Conservation (phyloP, 2,329 filamentous ascomycete species). For the Xylaria sp. region DNA sequence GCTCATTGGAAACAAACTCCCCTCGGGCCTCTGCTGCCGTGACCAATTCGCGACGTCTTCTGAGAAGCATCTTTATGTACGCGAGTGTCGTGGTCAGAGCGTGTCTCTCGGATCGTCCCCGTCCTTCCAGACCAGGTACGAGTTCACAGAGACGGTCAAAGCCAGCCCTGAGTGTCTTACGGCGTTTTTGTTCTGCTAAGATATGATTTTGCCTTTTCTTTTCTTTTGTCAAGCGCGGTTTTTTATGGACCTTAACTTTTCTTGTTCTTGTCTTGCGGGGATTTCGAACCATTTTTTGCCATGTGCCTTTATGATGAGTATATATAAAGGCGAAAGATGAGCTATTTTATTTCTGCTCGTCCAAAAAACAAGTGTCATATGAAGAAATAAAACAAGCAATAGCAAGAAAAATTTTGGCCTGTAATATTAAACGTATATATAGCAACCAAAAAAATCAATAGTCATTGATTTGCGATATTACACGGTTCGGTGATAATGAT, state of each 20-base stretch:
- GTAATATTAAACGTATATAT: neutral
- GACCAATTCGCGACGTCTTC: conserved; percentile 67
- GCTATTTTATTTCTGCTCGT: neutral
- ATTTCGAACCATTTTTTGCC: conserved; percentile 32
- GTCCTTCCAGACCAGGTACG: conserved; percentile 83
- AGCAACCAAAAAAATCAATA: conserved; percentile 21
- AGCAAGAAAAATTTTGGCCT: neutral
- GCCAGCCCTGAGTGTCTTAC: conserved; percentile 80
- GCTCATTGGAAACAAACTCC: conserved; percentile 58
- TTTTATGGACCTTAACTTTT: conserved; percentile 52
- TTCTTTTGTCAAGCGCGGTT: conserved; percentile 62
- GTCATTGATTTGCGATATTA: conserved; percentile 18
- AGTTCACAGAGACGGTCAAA: conserved; percentile 84
- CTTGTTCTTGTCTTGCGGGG: conserved; percentile 44
- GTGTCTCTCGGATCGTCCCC: conserved; percentile 84
- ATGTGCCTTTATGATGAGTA: conserved; percentile 2
- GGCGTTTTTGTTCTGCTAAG: conserved; percentile 68
- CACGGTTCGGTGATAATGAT: conserved; percentile 18
- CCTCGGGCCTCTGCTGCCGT: conserved; percentile 67
- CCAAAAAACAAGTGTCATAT: conserved; percentile 14
- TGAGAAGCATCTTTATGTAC: conserved; percentile 69
- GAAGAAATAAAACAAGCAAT: neutral
- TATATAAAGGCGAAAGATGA: neutral
- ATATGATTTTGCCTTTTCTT: conserved; percentile 68
- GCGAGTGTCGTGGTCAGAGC: conserved; percentile 80